A percentile compares a stretch with the other conserved stretches of the same genome.
phyloP scores from a whole-genome alignment of 2,329 filamentous ascomycete genomes.

The Hymenoscyphus fructigenus region DNA sequence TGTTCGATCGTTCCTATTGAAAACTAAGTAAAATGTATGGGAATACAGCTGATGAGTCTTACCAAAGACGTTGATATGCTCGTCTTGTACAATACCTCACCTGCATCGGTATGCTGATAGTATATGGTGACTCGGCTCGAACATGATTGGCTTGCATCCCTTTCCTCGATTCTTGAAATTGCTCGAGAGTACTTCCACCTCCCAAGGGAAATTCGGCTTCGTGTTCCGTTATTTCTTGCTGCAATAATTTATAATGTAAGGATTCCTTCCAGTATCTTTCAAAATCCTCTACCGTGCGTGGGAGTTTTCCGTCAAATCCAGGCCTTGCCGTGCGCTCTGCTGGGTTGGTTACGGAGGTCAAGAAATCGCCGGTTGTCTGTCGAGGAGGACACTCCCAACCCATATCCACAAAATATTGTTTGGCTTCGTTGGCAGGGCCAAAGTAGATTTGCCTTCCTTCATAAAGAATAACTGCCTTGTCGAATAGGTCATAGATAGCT shows the following conservation, averaged over 20 bases:
- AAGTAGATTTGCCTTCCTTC: conserved; percentile 74
- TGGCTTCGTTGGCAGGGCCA: conserved; percentile 62
- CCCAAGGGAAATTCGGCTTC: conserved; percentile 44
- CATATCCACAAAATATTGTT: conserved; percentile 66
- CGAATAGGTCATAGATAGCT: conserved; percentile 67
- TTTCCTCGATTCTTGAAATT: conserved; percentile 40
- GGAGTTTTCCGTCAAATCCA: conserved; percentile 58
- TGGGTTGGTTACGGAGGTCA: conserved; percentile 71
- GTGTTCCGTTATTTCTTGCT: conserved; percentile 51
- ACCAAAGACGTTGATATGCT: conserved; percentile 70
- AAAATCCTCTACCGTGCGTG: conserved; percentile 56
- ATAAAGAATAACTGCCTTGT: conserved; percentile 68
- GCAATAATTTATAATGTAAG: conserved; percentile 41
- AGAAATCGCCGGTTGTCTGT: conserved; percentile 59
- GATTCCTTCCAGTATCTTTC: conserved; percentile 52
- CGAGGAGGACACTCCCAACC: conserved; percentile 70
- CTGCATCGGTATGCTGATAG: conserved; percentile 75
- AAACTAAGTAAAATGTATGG: background rate
- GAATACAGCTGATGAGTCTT: background rate
- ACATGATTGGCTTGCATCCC: conserved; percentile 48
- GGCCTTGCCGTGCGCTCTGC: conserved; percentile 56
- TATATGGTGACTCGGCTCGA: conserved; percentile 76
- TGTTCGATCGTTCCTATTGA: conserved; percentile 61
- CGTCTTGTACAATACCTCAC: conserved; percentile 76
- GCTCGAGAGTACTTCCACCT: conserved; percentile 35